Conservation (phyloP, 2,329 filamentous ascomycete genomes). For the Tolypocladium sp. region DNA sequence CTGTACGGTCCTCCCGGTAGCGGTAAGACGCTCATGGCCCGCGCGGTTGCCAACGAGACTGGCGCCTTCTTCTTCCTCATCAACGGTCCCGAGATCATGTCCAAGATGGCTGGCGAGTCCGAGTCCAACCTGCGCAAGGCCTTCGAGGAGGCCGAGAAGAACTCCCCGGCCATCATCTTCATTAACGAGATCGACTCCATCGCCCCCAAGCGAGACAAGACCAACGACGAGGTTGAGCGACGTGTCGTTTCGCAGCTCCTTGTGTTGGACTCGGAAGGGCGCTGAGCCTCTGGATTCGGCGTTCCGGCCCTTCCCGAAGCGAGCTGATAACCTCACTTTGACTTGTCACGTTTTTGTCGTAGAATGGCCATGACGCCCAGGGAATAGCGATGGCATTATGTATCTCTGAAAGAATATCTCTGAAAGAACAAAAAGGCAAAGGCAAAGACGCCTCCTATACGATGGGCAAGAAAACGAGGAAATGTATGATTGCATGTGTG, state of each 20-base stretch:
- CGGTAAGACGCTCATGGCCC: conserved; percentile 98
- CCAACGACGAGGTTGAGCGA: conserved; percentile 96
- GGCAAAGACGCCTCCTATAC: too few relatives aligned
- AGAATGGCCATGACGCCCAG: too few relatives aligned
- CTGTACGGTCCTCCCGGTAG: conserved; percentile 96
- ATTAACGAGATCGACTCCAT: conserved; percentile 99
- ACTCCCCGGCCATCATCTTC: conserved; percentile 98
- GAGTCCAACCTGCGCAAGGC: conserved; percentile 97
- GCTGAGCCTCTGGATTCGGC: too few relatives aligned
- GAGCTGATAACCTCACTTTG: too few relatives aligned
- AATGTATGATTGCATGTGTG: too few relatives aligned
- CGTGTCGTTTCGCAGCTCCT: conserved; percentile 93
- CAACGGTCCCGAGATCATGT: conserved; percentile 99
- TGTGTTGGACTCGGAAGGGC: too few relatives aligned
- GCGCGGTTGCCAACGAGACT: conserved; percentile 97
- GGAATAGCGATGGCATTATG: too few relatives aligned
- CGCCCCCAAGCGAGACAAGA: conserved; percentile 99
- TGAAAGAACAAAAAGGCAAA: too few relatives aligned
- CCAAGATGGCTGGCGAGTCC: conserved; percentile 99
- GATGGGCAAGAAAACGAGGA: too few relatives aligned
- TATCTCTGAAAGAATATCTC: too few relatives aligned
- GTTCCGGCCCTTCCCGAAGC: too few relatives aligned
- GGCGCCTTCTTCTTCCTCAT: conserved; percentile 99
- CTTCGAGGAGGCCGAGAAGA: conserved; percentile 99
- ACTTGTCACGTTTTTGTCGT: too few relatives aligned